Evolutionary conservation across 257 asterid species (phyloP).

Genomic region (Solanum bukasovii): DNA sequence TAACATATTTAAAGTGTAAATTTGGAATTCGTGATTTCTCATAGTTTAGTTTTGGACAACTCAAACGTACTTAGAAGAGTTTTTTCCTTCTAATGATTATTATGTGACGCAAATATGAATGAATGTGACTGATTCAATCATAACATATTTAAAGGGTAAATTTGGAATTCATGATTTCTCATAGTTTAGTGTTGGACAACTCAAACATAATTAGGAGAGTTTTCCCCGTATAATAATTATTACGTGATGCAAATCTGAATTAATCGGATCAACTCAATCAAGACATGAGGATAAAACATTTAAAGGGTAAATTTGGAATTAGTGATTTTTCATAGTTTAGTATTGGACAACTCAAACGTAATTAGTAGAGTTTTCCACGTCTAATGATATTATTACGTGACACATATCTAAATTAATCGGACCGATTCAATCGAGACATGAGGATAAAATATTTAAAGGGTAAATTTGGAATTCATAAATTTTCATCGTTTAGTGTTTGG

Average conservation of each 20-base stretch:
- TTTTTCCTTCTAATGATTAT: no score
- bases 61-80: neutral
- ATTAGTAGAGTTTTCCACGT: neutral
- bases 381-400: no score
- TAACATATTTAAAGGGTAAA: neutral
- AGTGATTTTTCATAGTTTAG: neutral
- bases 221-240: no score
- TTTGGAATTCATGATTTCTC: neutral
- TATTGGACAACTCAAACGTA: neutral
- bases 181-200: neutral
- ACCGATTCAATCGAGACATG: neutral
- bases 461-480: neutral
- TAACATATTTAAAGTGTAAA: neutral
- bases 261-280: neutral
- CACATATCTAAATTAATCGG: neutral
- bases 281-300: neutral
- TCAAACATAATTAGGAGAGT: neutral
- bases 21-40: neutral
- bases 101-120: neutral
- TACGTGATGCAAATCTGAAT: neutral
- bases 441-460: neutral
- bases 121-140: neutral
- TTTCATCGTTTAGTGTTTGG: neutral
- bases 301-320: neutral
- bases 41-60: neutral